A percentile compares a stretch with the other conserved stretches of the same genome.
phyloP scores from a whole-genome alignment of 2,329 filamentous ascomycete genomes.

The Dissoconium aciculare region DNA sequence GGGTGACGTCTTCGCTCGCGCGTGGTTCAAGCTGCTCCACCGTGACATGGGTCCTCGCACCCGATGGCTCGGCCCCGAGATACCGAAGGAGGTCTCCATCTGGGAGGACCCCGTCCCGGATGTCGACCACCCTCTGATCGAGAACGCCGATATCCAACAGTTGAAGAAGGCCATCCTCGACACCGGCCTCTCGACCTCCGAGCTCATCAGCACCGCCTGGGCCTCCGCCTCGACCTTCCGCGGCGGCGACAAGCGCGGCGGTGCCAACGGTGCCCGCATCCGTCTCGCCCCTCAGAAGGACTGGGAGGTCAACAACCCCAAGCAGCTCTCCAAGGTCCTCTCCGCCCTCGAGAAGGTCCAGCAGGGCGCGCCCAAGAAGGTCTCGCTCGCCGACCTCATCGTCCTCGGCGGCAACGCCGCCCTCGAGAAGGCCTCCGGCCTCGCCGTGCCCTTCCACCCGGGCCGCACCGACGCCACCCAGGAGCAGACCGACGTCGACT shows the following conservation, averaged over 20 bases:
- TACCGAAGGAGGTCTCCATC: slow-evolving; percentile 51
- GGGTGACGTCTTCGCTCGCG: slow-evolving; percentile 52
- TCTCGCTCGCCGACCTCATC: slow-evolving; percentile 66
- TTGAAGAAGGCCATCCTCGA: slow-evolving; percentile 56
- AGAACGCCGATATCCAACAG: slow-evolving; percentile 45
- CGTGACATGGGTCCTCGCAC: slow-evolving; percentile 60
- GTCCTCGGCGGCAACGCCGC: slow-evolving; percentile 58
- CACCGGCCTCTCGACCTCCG: slow-evolving; percentile 43
- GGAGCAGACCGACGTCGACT: slow-evolving; percentile 54
- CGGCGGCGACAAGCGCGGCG: slow-evolving; percentile 64
- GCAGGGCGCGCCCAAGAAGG: slow-evolving; percentile 46
- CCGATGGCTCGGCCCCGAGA: slow-evolving; percentile 60
- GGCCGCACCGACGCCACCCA: slow-evolving; percentile 58
- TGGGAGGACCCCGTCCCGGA: slow-evolving; percentile 64
- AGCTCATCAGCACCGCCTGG: slow-evolving; percentile 53
- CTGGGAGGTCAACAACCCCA: slow-evolving; percentile 62
- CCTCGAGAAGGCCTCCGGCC: slow-evolving; percentile 54
- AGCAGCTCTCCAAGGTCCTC: slow-evolving; percentile 48
- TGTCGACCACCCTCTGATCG: slow-evolving; percentile 42
- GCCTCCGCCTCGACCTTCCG: slow-evolving; percentile 59
- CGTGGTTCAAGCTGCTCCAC: slow-evolving; percentile 75
- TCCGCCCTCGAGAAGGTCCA: slow-evolving; percentile 48
- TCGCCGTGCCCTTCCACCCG: slow-evolving; percentile 55
- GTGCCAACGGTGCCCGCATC: slow-evolving; percentile 67
- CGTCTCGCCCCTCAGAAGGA: slow-evolving; percentile 55